phyloP scores from a whole-genome alignment of 2,329 filamentous ascomycete genomes.

The Leptographium lundbergii region DNA sequence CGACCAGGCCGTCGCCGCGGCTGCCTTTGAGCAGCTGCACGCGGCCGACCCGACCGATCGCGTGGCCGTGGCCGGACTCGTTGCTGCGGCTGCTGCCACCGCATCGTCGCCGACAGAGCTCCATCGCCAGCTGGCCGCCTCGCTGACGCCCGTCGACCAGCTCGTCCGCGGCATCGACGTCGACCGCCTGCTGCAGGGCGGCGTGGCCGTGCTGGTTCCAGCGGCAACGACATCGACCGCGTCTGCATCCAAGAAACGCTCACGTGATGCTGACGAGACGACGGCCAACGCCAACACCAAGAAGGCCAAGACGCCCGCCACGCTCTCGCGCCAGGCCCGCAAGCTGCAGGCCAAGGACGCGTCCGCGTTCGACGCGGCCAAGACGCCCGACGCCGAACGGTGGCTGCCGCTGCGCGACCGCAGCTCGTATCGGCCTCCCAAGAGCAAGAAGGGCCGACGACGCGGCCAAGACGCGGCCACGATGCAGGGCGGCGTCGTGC shows the following conservation, averaged over 20 bases:
- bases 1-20: conserved; percentile 57
- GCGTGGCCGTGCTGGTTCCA: conserved; percentile 40
- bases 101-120: neutral
- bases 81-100: conserved; percentile 44
- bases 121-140: conserved; percentile 15
- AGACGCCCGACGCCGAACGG: conserved; percentile 76
- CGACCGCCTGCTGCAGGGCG: conserved; percentile 49
- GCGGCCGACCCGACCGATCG: conserved; percentile 53
- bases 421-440: conserved; percentile 79
- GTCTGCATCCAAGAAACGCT: conserved; percentile 13
- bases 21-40: conserved; percentile 67
- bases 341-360: conserved; percentile 15
- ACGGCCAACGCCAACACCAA: conserved; percentile 6
- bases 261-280: conserved; percentile 3
- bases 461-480: conserved; percentile 45
- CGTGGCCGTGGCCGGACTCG: conserved; percentile 66
- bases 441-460: conserved; percentile 73
- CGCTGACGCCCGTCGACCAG: conserved; percentile 31
- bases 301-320: conserved; percentile 16
- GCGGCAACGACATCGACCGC: conserved; percentile 27
- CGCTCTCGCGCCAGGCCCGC: conserved; percentile 35
- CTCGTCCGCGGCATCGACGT: conserved; percentile 51
- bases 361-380: conserved; percentile 52
- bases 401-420: conserved; percentile 88
- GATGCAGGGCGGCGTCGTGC: conserved; percentile 76